These are phyloP conservation scores for Geranium incanum DNA, from an alignment of 441 rosid species.

Conservation along the genomic window DNA sequence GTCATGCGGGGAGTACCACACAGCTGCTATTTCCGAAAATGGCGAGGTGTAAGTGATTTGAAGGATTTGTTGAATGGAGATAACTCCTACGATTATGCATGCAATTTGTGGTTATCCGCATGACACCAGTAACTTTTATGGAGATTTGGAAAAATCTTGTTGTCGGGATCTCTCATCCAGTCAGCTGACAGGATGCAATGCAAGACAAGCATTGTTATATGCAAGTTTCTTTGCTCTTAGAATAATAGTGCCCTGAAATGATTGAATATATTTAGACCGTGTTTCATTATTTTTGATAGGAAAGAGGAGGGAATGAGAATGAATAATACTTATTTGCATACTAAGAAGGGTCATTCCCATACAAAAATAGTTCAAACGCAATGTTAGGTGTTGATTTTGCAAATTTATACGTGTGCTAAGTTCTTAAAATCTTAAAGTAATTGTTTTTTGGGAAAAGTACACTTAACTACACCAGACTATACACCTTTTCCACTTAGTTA, in stretches of 20 bases:
- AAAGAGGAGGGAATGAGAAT: neutral
- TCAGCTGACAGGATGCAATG: slow-evolving; percentile 54
- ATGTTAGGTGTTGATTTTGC: neutral
- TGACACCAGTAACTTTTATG: slow-evolving; percentile 43
- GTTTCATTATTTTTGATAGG: neutral
- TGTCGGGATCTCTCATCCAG: slow-evolving; percentile 34
- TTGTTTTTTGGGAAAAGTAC: no score
- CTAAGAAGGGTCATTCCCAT: neutral
- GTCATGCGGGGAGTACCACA: slow-evolving; percentile 94
- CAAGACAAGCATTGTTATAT: slow-evolving; percentile 50
- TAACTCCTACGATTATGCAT: slow-evolving; percentile 38
- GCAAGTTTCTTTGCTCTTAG: slow-evolving; percentile 59
- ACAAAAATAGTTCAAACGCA: neutral
- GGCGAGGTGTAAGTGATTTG: slow-evolving; percentile 95
- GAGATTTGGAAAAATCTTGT: slow-evolving; percentile 46
- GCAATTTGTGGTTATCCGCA: slow-evolving; percentile 39
- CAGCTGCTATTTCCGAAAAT: slow-evolving; percentile 77
- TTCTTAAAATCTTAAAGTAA: neutral
- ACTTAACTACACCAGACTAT: no score
- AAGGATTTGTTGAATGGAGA: slow-evolving; percentile 36
- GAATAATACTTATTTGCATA: neutral
- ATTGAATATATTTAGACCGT: neutral
- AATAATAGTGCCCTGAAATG: slow-evolving; percentile 23
- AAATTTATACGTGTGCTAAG: neutral
- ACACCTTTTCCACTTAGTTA: no score